Evolutionary conservation across 164 flowering plant genomes (phyloP).

Genomic region (Tetrastigma voinierianum): DNA sequence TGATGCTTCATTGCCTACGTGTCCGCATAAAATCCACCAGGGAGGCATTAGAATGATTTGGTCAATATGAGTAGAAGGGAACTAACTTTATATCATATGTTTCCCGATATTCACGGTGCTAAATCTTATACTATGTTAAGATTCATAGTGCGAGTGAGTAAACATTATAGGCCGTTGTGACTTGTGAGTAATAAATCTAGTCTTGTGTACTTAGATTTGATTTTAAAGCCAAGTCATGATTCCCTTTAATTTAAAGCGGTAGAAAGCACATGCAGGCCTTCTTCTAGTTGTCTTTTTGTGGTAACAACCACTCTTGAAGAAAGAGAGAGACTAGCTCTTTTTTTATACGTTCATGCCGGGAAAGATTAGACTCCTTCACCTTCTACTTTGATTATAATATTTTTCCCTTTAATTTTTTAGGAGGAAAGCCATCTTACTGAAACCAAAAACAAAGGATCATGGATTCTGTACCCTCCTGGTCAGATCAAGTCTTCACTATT

Average conservation of each 20-base stretch:
- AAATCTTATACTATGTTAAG: background rate
- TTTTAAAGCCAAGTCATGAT: conserved; percentile 22
- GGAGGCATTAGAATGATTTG: background rate
- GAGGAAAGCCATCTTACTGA: no score
- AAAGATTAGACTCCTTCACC: no score
- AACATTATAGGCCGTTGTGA: background rate
- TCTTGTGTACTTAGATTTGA: background rate
- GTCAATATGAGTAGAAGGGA: conserved; percentile 4
- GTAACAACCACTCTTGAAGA: conserved; percentile 6
- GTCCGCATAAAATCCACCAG: background rate
- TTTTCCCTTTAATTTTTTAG: no score
- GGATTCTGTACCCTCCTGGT: no score
- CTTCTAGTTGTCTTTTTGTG: conserved; percentile 15
- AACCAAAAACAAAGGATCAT: no score
- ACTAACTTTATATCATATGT: background rate
- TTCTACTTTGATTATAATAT: no score
- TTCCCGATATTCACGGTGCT: conserved; percentile 18
- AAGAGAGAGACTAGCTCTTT: background rate
- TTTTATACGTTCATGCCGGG: no score
- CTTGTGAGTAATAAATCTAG: conserved; percentile 4
- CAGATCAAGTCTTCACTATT: no score
- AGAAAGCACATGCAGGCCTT: conserved; percentile 26
- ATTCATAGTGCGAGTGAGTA: background rate
- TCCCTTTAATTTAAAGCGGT: conserved; percentile 17
- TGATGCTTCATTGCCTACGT: no score